Conservation (phyloP, 139 green algal species). For the Pycnococcus provasolii region DNA sequence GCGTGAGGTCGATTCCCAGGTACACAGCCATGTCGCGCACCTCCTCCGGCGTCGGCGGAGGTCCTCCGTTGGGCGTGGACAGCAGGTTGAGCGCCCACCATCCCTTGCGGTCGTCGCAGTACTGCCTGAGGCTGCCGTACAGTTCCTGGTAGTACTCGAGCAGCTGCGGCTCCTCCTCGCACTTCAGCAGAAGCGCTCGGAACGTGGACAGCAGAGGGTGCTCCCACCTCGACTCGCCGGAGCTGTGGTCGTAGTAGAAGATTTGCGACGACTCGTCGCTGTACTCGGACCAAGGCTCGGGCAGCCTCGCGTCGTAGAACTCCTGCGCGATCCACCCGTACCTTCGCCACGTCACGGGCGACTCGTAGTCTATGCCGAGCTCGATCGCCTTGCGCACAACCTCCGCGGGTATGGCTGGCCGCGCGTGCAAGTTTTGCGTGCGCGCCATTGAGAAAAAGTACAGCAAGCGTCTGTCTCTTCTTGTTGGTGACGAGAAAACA, state of each 20-base stretch:
- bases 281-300: constrained; percentile 22
- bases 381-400: background rate
- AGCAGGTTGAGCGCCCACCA: constrained; percentile 30
- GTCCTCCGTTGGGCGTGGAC: constrained; percentile 4
- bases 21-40: constrained; percentile 24
- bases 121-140: constrained; percentile 16
- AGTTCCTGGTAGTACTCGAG: constrained; percentile 22
- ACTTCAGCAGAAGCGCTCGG: constrained; percentile 11
- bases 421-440: no score
- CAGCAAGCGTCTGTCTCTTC: no score
- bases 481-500: no score
- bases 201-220: constrained; percentile 23
- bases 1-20: constrained; percentile 6
- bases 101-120: constrained; percentile 23
- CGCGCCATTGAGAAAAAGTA: no score
- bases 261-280: constrained; percentile 12
- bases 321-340: constrained; percentile 38
- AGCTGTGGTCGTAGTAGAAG: constrained; percentile 27
- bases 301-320: constrained; percentile 9
- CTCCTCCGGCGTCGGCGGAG: constrained; percentile 21
- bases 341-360: constrained; percentile 58
- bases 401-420: no score
- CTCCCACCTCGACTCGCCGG: constrained; percentile 11
- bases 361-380: constrained; percentile 42
- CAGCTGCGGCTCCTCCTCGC: constrained; percentile 18